phyloP scores from a whole-genome alignment of 345 rosid species.

The Eutrema heterophyllum region DNA sequence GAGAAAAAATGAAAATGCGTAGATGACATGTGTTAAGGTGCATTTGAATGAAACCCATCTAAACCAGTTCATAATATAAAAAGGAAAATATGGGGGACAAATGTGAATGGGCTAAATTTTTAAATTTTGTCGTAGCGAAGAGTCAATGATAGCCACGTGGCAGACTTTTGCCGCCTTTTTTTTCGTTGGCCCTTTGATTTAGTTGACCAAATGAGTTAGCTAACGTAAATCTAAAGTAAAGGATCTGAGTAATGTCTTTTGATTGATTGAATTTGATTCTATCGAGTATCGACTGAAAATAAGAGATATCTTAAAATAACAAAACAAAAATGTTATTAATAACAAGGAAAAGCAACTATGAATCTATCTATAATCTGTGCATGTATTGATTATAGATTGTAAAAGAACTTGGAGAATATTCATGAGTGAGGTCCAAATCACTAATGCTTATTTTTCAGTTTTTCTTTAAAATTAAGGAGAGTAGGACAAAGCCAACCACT shows the following conservation, averaged over 20 bases:
- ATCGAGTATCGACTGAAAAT: background rate
- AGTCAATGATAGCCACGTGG: background rate
- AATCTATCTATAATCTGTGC: background rate
- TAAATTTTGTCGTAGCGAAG: background rate
- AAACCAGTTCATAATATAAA: constrained; percentile 1
- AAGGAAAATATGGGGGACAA: background rate
- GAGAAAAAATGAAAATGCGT: background rate
- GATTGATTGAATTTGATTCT: background rate
- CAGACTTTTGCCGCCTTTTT: too few relatives aligned
- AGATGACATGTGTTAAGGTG: constrained; percentile 23
- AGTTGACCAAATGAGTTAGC: constrained; percentile 11
- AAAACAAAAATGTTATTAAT: background rate
- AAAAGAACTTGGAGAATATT: background rate
- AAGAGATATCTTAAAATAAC: background rate
- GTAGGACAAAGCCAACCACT: constrained; percentile 1
- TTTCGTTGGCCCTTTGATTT: background rate
- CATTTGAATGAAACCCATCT: background rate
- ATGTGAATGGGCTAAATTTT: background rate
- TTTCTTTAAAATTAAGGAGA: background rate
- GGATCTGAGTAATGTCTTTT: background rate
- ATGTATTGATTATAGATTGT: background rate
- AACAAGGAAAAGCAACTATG: background rate
- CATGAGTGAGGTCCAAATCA: constrained; percentile 18
- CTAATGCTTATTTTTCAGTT: background rate
- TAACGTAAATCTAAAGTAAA: constrained; percentile 13